Base-by-base conservation (phyloP, 2,329 filamentous ascomycete species). In the Fusarium newnesense region DNA sequence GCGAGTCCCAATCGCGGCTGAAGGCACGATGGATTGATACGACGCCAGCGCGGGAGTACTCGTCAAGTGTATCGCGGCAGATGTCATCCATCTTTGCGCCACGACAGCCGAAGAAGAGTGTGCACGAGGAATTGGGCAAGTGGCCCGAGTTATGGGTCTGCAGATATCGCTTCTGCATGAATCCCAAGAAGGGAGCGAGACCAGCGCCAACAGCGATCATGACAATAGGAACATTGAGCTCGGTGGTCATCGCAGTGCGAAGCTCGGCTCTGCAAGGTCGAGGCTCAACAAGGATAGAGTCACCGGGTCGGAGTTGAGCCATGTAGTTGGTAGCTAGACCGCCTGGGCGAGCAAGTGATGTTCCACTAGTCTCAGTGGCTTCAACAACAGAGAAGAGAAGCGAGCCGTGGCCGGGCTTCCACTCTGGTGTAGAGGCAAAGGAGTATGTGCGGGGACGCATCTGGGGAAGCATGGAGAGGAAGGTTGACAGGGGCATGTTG, bases 401-500 rank as follows among this genome's bases (percentile, higher is more conserved):
- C 15, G 66, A 61, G 0, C 64, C 64, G 5, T 67, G 64, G 0
- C 46, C 34, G 1, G 30, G 15, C 2, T 67, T 67, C 44, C 53
- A 52, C 9, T 47, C 63, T 2, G 64, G 63, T 1, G 64, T 65
- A 8, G 64, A 67, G 4, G 64, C 63, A 1, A 67, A 67, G 16
- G 64, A 67, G 16, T 67, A 67, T 1, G 40, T 67, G 7, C 64
- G 34, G 0, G 64, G 64, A 15, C 64, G 64, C 90, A 96, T 93
- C 0, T 93, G 91, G 1, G 92, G 92, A 2, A 95, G 87, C 86
- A 94, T 91, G 30, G 87, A 85, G 8, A 96, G 85, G 83, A 93
- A 96, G 9, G 88, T 82, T 3, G 87, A 87, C 10, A 96, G 86
- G 0, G 92, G 86, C 0, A 95, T 81, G 5, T 87, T 81, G 37